A percentile compares a stretch with the other conserved stretches of the same genome.
phyloP scores from a whole-genome alignment of 352 stramenopile genomes.

The Phytophthora cryptogea region DNA sequence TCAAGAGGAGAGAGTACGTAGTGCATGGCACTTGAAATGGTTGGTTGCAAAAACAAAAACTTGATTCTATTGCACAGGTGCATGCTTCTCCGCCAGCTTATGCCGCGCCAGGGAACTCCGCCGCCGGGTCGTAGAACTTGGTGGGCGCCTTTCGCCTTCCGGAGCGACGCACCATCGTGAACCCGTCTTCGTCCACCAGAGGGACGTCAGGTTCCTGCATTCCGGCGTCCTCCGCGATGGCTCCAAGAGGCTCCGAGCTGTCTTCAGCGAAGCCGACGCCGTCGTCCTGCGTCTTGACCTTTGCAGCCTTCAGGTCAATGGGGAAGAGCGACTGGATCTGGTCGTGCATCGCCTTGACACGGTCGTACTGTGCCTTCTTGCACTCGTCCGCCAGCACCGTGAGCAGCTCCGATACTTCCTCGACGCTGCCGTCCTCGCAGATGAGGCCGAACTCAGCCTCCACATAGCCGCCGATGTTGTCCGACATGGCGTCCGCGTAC shows the following conservation, averaged over 20 bases:
- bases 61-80: slow-evolving; percentile 35
- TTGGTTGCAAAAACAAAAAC: slow-evolving; percentile 19
- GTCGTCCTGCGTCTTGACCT: slow-evolving; percentile 55
- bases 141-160: slow-evolving; percentile 58
- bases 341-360: slow-evolving; percentile 71
- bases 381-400: slow-evolving; percentile 71
- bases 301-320: slow-evolving; percentile 82
- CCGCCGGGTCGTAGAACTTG: slow-evolving; percentile 79
- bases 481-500: slow-evolving; percentile 64
- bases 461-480: slow-evolving; percentile 76
- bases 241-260: slow-evolving; percentile 18
- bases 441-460: slow-evolving; percentile 79
- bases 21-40: slow-evolving; percentile 3
- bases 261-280: slow-evolving; percentile 22
- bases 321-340: slow-evolving; percentile 74
- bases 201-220: slow-evolving; percentile 32
- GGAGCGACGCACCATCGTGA: slow-evolving; percentile 76
- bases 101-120: slow-evolving; percentile 77
- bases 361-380: slow-evolving; percentile 76
- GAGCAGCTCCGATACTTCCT: slow-evolving; percentile 73
- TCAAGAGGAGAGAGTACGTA: slow-evolving; percentile 10
- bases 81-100: slow-evolving; percentile 33
- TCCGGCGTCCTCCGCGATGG: slow-evolving; percentile 39
- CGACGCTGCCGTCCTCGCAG: slow-evolving; percentile 79
- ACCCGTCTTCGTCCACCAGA: slow-evolving; percentile 74